Conservation (phyloP, 164 flowering plant species). For the Vitis labrusca region DNA sequence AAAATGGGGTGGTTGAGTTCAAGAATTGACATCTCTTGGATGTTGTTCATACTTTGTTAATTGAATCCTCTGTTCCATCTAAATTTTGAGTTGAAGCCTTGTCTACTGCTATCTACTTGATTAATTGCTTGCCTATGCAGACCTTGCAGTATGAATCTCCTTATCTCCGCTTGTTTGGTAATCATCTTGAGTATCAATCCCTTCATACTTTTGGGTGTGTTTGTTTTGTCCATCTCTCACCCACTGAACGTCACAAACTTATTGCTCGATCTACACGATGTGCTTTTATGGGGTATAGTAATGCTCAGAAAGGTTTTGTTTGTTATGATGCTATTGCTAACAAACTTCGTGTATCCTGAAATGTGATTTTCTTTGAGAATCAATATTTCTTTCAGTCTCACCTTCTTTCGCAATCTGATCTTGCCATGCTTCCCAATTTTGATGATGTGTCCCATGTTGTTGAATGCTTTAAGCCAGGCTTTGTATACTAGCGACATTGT, state of each 20-base stretch:
- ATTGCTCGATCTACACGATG: slow-evolving; percentile 6
- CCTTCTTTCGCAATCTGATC: too few species aligned
- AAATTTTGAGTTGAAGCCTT: slow-evolving; percentile 15
- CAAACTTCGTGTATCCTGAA: not conserved
- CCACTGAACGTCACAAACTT: slow-evolving; percentile 5
- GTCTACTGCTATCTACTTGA: slow-evolving; percentile 6
- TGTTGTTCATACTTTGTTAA: slow-evolving; percentile 8
- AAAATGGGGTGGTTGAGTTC: slow-evolving; percentile 15
- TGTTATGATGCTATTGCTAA: not conserved
- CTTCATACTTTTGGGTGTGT: slow-evolving; percentile 10
- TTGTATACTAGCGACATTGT: too few species aligned
- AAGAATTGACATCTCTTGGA: slow-evolving; percentile 13
- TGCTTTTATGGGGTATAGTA: slow-evolving; percentile 14
- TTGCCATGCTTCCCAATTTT: too few species aligned
- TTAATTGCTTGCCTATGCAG: slow-evolving; percentile 3
- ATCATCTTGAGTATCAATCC: slow-evolving; percentile 1
- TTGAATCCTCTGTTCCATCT: slow-evolving; percentile 9
- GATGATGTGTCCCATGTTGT: too few species aligned
- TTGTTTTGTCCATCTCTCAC: slow-evolving; percentile 15
- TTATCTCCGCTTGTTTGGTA: slow-evolving; percentile 3
- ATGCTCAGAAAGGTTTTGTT: not conserved
- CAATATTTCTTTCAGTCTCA: slow-evolving; percentile 4
- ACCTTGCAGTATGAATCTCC: not conserved
- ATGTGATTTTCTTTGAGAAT: slow-evolving; percentile 16
- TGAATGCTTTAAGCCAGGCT: too few species aligned